phyloP scores from a whole-genome alignment of 495 filamentous ascomycete genomes.

The Chaetomium cochliodes region DNA sequence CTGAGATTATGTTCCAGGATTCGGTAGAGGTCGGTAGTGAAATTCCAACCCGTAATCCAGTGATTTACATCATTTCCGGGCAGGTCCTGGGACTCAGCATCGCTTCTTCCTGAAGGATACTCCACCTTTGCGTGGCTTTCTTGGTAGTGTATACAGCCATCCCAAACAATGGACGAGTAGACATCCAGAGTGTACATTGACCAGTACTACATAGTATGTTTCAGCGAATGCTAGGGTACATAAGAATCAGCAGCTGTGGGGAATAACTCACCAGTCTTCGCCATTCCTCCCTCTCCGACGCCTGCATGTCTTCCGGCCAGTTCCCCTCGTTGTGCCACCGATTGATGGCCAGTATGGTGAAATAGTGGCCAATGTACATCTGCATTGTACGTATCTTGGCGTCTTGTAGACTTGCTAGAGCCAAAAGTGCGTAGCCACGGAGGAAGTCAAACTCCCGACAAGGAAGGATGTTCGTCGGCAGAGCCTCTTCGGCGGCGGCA shows the following conservation, averaged over 20 bases:
- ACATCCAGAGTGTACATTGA: constrained; percentile 55
- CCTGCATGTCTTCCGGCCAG: constrained; percentile 47
- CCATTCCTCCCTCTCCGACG: constrained; percentile 48
- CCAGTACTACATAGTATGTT: constrained; percentile 45
- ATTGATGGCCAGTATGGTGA: constrained; percentile 46
- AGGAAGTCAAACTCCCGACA: constrained; percentile 47
- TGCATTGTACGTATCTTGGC: constrained; percentile 50
- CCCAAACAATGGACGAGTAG: constrained; percentile 51
- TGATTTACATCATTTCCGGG: not conserved
- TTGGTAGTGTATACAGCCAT: constrained; percentile 40
- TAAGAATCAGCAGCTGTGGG: not conserved
- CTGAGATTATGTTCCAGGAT: constrained; percentile 11
- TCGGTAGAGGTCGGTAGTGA: constrained; percentile 15
- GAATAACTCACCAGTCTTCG: constrained; percentile 41
- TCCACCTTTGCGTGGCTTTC: constrained; percentile 13
- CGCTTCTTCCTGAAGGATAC: constrained; percentile 13
- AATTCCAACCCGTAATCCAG: constrained; percentile 12
- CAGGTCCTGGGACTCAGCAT: not conserved
- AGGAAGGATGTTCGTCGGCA: constrained; percentile 41
- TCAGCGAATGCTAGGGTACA: constrained; percentile 16
- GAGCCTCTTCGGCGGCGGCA: constrained; percentile 43
- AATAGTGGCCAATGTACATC: constrained; percentile 49
- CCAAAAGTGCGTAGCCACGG: constrained; percentile 47
- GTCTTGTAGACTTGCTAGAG: constrained; percentile 50
- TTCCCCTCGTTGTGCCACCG: constrained; percentile 50